Evolutionary conservation across 345 rosid species (phyloP).

Genomic region (Balakata baccata): DNA sequence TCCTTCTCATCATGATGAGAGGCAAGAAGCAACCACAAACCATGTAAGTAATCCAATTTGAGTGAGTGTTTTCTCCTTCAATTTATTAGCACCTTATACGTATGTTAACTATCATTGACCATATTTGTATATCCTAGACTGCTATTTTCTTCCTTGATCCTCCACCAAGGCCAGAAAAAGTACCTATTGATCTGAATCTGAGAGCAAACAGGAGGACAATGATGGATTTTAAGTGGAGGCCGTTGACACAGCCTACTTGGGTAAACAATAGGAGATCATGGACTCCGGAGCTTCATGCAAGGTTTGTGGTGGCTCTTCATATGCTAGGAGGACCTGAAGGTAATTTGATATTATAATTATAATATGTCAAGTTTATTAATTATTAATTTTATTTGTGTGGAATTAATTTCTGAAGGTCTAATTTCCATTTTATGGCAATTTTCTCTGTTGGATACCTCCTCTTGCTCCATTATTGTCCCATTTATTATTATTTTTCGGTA

Average conservation of each 20-base stretch:
- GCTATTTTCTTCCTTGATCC: neutral
- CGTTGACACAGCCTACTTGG: constrained; percentile 7
- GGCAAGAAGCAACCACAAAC: constrained; percentile 1
- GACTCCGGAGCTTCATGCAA: constrained; percentile 30
- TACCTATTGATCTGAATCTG: neutral
- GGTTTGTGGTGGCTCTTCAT: constrained; percentile 26
- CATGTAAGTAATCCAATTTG: neutral
- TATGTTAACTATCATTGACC: neutral
- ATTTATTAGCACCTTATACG: neutral
- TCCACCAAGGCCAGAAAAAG: neutral
- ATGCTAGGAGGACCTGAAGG: constrained; percentile 33
- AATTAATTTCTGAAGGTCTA: neutral
- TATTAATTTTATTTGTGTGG: neutral
- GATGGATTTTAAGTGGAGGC: constrained; percentile 3
- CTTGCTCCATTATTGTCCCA: neutral
- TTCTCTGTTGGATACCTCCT: neutral
- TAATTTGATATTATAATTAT: constrained; percentile 1
- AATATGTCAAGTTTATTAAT: neutral
- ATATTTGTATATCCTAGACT: neutral
- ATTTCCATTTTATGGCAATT: neutral
- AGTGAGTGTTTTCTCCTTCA: neutral
- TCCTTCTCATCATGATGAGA: neutral
- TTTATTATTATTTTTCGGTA: neutral
- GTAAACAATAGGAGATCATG: constrained; percentile 22
- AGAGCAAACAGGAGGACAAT: neutral